Evolutionary conservation across 495 filamentous ascomycete species (phyloP), one percentile per base, ranked within the genome.

Genomic region (Podospora pseudocomata): DNA sequence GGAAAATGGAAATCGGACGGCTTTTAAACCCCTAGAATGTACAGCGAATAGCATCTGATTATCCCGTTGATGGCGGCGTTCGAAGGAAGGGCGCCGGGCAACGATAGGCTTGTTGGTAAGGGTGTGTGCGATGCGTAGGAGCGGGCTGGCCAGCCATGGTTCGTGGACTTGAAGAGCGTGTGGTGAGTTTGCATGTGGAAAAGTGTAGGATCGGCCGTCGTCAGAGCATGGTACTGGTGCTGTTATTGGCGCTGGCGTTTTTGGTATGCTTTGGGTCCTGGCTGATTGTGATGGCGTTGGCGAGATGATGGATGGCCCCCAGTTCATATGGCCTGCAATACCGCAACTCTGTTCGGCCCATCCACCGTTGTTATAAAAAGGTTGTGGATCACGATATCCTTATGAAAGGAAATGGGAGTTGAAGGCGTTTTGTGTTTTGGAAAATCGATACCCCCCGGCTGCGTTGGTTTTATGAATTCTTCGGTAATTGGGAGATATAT

Each of bases 11-110:
- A 68, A 70, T 73, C 67, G 69, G 76, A 75, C 61, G 74, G 71
- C 71, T 68, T 75, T 74, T 64, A 49, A 66, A 72, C 57, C 69
- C 69, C 73, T 78, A 78, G 75, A 78, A 72, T 78, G 76, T 75
- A 76, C 70, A 71, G 64, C 74, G 76, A 77, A 67, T 77, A 75
- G 76, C 75, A 78, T 72, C 71, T 75, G 75, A 77, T 78, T 77
- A 60, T 74, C 73, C 70, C 67, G 70, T 69, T 72, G 69, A 72
- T 70, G 73, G 71, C 26, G 71, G 70, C 66, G 70, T 70, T 70
- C 65, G 75, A 71, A 68, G 66, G 74, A 68, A 55, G 65, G 71
- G 70, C 57, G 28, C 70, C 63, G 68, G 63, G 54, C 63, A 59
- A 44, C 67, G 71, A 64, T 66, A 68, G 70, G 67, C 61, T 70